Evolutionary conservation across 768 basidiomycete genomes (phyloP).

Genomic region (Tephrocybe sp.): DNA sequence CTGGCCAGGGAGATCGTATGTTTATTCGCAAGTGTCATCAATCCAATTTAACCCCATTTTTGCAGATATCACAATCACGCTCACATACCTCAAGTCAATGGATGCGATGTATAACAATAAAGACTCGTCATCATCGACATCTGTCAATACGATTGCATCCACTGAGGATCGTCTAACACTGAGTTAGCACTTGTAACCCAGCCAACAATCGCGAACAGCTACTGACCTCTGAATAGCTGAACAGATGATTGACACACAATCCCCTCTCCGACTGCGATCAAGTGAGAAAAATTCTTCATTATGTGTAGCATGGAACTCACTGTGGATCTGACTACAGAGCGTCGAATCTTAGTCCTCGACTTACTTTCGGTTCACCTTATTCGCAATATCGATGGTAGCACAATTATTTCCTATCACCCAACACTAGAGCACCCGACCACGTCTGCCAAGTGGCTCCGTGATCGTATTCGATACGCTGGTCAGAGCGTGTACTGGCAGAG

Average conservation of each 20-base stretch:
- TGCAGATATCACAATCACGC: slow-evolving; percentile 59
- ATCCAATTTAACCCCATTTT: too few relatives aligned
- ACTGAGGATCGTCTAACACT: slow-evolving; percentile 16
- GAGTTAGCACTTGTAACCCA: slow-evolving; percentile 12
- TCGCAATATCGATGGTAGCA: slow-evolving; percentile 41
- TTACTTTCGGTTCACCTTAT: slow-evolving; percentile 48
- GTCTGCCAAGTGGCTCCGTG: slow-evolving; percentile 39
- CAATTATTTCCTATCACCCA: slow-evolving; percentile 51
- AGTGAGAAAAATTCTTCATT: slow-evolving; percentile 19
- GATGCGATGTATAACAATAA: slow-evolving; percentile 18
- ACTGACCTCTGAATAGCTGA: slow-evolving; percentile 17
- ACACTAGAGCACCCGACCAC: slow-evolving; percentile 36
- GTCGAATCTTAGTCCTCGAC: slow-evolving; percentile 39
- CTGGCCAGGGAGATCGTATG: slow-evolving; percentile 51
- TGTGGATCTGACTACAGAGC: slow-evolving; percentile 18
- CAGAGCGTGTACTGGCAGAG: slow-evolving; percentile 27
- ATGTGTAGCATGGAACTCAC: neutral
- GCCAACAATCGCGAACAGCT: neutral
- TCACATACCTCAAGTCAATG: slow-evolving; percentile 52
- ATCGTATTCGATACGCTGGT: slow-evolving; percentile 46
- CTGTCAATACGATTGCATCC: slow-evolving; percentile 8
- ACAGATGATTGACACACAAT: slow-evolving; percentile 38
- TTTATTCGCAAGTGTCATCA: too few relatives aligned
- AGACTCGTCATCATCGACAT: slow-evolving; percentile 4
- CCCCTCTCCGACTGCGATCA: slow-evolving; percentile 34